Evolutionary conservation across 179 eudicot species (phyloP).

Genomic region (Vitellaria paradoxa): DNA sequence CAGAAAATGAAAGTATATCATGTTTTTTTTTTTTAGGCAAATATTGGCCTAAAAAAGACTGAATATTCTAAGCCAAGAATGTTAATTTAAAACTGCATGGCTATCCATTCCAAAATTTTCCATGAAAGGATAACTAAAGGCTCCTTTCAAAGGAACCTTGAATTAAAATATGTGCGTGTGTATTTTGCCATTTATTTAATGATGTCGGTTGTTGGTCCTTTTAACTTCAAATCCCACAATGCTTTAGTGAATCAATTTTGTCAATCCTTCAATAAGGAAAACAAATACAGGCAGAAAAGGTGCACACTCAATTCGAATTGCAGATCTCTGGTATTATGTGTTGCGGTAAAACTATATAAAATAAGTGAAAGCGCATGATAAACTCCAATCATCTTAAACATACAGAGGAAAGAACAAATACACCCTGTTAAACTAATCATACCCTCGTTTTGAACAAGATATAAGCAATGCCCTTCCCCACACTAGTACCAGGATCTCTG

Average conservation of each 20-base stretch:
- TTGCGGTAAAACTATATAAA: no score
- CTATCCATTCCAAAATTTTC: no score
- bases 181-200: no score
- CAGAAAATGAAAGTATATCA: neutral
- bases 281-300: neutral
- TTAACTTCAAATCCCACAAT: no score
- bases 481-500: slow-evolving; percentile 71
- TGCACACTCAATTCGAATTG: no score
- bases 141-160: no score
- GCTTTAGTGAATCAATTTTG: no score
- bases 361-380: neutral
- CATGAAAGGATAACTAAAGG: no score
- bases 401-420: neutral
- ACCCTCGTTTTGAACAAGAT: slow-evolving; percentile 91
- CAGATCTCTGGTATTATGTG: no score
- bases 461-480: slow-evolving; percentile 93
- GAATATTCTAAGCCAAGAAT: neutral
- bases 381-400: neutral
- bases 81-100: no score
- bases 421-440: slow-evolving; percentile 18
- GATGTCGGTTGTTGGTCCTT: no score
- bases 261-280: neutral
- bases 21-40: neutral
- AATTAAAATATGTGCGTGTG: no score
- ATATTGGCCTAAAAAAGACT: neutral